Conservation (phyloP, 352 stramenopile species). For the Pythium rhizo-oryzae region DNA sequence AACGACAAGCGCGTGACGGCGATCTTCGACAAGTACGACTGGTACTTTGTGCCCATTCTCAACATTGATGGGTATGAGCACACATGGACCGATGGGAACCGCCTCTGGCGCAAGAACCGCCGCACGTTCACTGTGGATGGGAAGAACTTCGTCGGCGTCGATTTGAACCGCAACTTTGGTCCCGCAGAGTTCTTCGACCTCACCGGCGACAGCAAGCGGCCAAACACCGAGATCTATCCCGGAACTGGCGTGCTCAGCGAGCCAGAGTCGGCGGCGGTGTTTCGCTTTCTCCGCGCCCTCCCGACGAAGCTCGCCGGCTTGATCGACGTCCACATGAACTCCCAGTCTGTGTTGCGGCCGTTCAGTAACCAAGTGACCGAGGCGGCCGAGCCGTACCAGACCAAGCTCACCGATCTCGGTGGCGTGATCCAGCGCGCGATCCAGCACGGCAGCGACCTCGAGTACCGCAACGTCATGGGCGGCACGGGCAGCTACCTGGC, state of each 20-base stretch:
- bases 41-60: constrained; percentile 42
- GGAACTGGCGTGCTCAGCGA: constrained; percentile 33
- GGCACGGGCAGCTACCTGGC: constrained; percentile 20
- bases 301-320: constrained; percentile 13
- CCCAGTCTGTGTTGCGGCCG: constrained; percentile 20
- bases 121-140: constrained; percentile 9
- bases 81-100: constrained; percentile 34
- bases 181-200: constrained; percentile 31
- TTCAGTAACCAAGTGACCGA: constrained; percentile 28
- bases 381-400: constrained; percentile 27
- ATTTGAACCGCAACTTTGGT: constrained; percentile 46
- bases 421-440: constrained; percentile 16
- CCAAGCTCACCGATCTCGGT: constrained; percentile 29
- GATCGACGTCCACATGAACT: constrained; percentile 30
- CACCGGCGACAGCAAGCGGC: not conserved
- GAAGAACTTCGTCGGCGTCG: constrained; percentile 26
- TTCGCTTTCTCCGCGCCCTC: constrained; percentile 27
- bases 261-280: constrained; percentile 30
- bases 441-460: not conserved
- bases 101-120: constrained; percentile 40
- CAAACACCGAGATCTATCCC: constrained; percentile 11
- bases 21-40: constrained; percentile 39
- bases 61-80: constrained; percentile 40
- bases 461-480: constrained; percentile 27
- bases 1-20: constrained; percentile 19